phyloP scores from a whole-genome alignment of 2,329 filamentous ascomycete genomes.

The Claviceps sp. region DNA sequence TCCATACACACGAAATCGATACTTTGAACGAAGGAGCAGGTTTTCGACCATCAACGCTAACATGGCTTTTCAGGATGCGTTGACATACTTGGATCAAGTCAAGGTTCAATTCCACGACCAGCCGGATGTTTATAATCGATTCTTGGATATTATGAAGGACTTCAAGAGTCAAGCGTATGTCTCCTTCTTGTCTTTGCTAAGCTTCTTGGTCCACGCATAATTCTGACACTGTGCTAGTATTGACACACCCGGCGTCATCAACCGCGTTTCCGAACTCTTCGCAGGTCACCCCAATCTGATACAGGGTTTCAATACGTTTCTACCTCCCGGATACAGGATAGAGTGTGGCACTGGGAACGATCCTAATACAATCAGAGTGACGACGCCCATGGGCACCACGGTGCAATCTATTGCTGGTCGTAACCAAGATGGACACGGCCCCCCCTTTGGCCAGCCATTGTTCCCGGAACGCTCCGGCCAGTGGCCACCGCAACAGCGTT shows the following conservation, averaged over 20 bases:
- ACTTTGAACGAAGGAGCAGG: background rate
- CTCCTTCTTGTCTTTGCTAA: background rate
- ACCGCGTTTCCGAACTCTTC: constrained; percentile 88
- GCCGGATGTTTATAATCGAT: constrained; percentile 92
- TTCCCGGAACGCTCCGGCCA: constrained; percentile 35
- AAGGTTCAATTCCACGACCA: constrained; percentile 97
- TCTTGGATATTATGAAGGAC: constrained; percentile 98
- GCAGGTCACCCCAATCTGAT: constrained; percentile 91
- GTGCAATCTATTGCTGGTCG: constrained; percentile 67
- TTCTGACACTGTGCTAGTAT: constrained; percentile 43
- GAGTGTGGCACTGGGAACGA: constrained; percentile 91
- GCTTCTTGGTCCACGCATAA: constrained; percentile 63
- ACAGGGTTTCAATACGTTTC: constrained; percentile 95
- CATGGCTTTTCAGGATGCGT: constrained; percentile 41
- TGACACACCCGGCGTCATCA: constrained; percentile 94
- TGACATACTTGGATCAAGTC: constrained; percentile 95
- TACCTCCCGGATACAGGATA: constrained; percentile 90
- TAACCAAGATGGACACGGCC: constrained; percentile 29
- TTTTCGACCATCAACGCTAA: background rate
- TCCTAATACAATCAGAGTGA: constrained; percentile 90
- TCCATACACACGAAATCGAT: background rate
- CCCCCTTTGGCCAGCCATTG: constrained; percentile 28
- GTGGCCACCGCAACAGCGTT: constrained; percentile 44
- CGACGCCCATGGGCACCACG: constrained; percentile 94
- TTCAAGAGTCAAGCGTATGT: constrained; percentile 93